These are phyloP conservation scores for Coemansia sp. DNA, from an alignment of 192 early-diverging fungal genomes.

Conservation along the genomic window DNA sequence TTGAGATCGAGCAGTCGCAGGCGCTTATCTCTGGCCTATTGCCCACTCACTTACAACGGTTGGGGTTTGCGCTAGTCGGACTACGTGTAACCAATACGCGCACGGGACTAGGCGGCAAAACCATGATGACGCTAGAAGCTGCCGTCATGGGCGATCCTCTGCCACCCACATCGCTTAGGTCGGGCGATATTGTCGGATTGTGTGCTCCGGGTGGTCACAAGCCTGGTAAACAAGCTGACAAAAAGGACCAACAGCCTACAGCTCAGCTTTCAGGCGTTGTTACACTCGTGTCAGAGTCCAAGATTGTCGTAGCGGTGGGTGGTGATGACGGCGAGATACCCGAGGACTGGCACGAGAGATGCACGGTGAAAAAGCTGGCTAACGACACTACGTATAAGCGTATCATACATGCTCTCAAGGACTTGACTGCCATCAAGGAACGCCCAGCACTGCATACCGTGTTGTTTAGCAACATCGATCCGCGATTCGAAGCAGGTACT, in stretches of 20 bases:
- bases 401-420: constrained; percentile 43
- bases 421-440: constrained; percentile 21
- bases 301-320: constrained; percentile 66
- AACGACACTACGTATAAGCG: constrained; percentile 48
- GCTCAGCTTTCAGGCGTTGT: constrained; percentile 57
- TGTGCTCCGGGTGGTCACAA: constrained; percentile 41
- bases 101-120: constrained; percentile 71
- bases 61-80: constrained; percentile 64
- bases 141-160: constrained; percentile 58
- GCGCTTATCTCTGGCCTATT: constrained; percentile 45
- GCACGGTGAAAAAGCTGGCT: constrained; percentile 60
- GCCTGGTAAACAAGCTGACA: constrained; percentile 25
- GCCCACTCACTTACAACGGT: constrained; percentile 65
- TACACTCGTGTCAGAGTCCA: constrained; percentile 58
- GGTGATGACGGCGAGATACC: constrained; percentile 58
- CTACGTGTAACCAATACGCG: constrained; percentile 63
- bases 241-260: background rate
- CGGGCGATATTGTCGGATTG: constrained; percentile 74
- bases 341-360: constrained; percentile 63
- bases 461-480: constrained; percentile 47
- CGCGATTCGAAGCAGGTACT: constrained; percentile 21
- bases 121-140: constrained; percentile 67
- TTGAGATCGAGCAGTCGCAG: constrained; percentile 44
- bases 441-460: constrained; percentile 43
- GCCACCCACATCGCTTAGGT: constrained; percentile 62